Conservation (phyloP, 176 grass and related monocot genomes). For the Metroxylon sagu region DNA sequence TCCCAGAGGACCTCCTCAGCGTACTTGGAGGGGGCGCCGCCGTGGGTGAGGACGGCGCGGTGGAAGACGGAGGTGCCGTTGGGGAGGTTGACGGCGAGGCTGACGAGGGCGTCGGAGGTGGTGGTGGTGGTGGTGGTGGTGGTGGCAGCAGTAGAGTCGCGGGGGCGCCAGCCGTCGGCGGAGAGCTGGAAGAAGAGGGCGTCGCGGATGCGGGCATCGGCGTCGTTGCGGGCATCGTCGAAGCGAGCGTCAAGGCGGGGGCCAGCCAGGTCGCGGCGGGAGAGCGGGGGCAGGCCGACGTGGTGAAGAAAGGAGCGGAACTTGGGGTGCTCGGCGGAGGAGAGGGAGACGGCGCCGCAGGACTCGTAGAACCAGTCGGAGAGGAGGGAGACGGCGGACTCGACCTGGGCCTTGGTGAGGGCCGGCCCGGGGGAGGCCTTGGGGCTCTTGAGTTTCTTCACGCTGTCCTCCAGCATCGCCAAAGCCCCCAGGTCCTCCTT, state of each 20-base stretch:
- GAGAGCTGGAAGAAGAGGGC: slow-evolving; percentile 86
- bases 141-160: not conserved
- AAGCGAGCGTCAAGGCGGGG: slow-evolving; percentile 47
- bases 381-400: slow-evolving; percentile 48
- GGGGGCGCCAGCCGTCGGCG: slow-evolving; percentile 45
- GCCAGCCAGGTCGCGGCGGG: slow-evolving; percentile 24
- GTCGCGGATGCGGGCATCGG: slow-evolving; percentile 51
- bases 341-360: slow-evolving; percentile 36
- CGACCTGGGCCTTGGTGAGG: slow-evolving; percentile 41
- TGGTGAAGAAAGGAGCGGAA: slow-evolving; percentile 51
- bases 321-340: slow-evolving; percentile 59
- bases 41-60: slow-evolving; percentile 4
- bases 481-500: slow-evolving; percentile 51
- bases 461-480: slow-evolving; percentile 61
- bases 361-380: slow-evolving; percentile 80
- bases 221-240: slow-evolving; percentile 34
- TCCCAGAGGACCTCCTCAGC: slow-evolving; percentile 34
- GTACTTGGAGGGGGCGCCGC: slow-evolving; percentile 34
- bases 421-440: slow-evolving; percentile 21
- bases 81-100: slow-evolving; percentile 27
- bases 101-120: slow-evolving; percentile 15
- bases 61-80: slow-evolving; percentile 8
- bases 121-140: not conserved
- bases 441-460: slow-evolving; percentile 62
- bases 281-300: slow-evolving; percentile 43